Conservation (phyloP, 2,329 filamentous ascomycete genomes). For the Tolypocladium tundrense region DNA sequence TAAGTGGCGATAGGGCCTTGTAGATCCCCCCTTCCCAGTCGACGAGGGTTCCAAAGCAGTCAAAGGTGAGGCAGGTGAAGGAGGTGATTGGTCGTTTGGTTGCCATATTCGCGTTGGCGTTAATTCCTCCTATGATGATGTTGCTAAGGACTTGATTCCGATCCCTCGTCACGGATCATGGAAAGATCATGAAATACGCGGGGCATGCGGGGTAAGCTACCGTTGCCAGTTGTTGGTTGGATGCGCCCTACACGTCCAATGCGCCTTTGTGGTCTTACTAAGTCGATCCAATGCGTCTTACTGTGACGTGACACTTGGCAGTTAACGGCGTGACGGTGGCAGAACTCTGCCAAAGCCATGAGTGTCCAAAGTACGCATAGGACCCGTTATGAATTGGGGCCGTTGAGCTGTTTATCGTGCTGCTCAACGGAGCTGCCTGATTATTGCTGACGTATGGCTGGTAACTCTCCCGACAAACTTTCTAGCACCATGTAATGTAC, state of each 20-base stretch:
- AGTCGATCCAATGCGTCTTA: background rate
- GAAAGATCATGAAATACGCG: background rate
- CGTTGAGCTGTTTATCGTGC: background rate
- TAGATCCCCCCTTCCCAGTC: constrained; percentile 66
- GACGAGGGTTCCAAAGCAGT: constrained; percentile 71
- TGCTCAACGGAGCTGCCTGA: no score
- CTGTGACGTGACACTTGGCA: background rate
- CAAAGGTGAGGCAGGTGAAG: constrained; percentile 51
- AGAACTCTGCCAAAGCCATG: background rate
- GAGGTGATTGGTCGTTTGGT: constrained; percentile 11
- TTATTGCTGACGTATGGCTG: no score
- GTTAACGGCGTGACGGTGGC: background rate
- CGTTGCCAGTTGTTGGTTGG: background rate
- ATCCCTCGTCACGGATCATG: background rate
- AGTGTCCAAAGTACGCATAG: no score
- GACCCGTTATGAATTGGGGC: no score
- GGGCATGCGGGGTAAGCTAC: background rate
- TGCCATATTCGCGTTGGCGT: constrained; percentile 2
- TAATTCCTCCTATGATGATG: background rate
- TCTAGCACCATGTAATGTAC: no score
- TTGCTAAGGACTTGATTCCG: no score
- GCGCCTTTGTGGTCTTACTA: background rate
- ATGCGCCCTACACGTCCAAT: background rate
- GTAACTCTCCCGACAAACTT: no score
- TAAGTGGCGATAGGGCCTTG: constrained; percentile 37